phyloP scores from a whole-genome alignment of 2,329 filamentous ascomycete genomes.

The Parascedosporium putredinis region DNA sequence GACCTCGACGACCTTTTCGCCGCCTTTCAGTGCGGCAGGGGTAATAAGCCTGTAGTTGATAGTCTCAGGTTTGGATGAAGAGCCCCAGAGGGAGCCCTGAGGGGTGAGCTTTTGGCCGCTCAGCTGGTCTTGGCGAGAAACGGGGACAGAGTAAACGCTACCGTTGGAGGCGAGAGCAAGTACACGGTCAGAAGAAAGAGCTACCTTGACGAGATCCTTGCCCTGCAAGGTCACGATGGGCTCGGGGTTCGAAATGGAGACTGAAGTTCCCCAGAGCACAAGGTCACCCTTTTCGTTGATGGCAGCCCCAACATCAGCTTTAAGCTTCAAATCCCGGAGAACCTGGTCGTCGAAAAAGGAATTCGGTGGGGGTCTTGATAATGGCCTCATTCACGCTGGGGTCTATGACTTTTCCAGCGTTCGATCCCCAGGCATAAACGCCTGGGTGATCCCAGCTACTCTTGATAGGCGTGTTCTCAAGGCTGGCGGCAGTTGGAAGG shows the following conservation, averaged over 20 bases:
- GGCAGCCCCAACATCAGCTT: slow-evolving; percentile 71
- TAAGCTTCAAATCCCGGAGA: slow-evolving; percentile 78
- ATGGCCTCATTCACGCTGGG: slow-evolving; percentile 67
- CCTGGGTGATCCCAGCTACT: slow-evolving; percentile 73
- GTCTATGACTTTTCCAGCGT: slow-evolving; percentile 73
- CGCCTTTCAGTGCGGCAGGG: slow-evolving; percentile 52
- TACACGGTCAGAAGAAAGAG: slow-evolving; percentile 72
- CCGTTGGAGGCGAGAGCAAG: slow-evolving; percentile 67
- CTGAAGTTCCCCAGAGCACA: slow-evolving; percentile 82
- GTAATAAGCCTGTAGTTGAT: slow-evolving; percentile 66
- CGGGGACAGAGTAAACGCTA: slow-evolving; percentile 74
- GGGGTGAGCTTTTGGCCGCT: slow-evolving; percentile 50
- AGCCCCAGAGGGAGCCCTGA: slow-evolving; percentile 50
- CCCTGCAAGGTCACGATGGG: slow-evolving; percentile 68
- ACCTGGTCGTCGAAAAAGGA: slow-evolving; percentile 75
- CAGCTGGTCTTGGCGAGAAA: slow-evolving; percentile 61
- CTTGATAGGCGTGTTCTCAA: slow-evolving; percentile 77
- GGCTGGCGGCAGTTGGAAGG: slow-evolving; percentile 46
- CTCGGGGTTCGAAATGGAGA: slow-evolving; percentile 49
- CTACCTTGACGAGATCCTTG: slow-evolving; percentile 67
- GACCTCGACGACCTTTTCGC: slow-evolving; percentile 65
- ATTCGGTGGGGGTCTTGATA: slow-evolving; percentile 76
- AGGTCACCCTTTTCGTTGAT: slow-evolving; percentile 81
- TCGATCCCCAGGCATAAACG: slow-evolving; percentile 90
- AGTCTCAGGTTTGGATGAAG: slow-evolving; percentile 19